Percentiles rank a stretch among this genome's conserved stretches.
Evolutionary conservation across 73 alveolate species (phyloP).

Genomic region (Paramecium pentaurelia): DNA sequence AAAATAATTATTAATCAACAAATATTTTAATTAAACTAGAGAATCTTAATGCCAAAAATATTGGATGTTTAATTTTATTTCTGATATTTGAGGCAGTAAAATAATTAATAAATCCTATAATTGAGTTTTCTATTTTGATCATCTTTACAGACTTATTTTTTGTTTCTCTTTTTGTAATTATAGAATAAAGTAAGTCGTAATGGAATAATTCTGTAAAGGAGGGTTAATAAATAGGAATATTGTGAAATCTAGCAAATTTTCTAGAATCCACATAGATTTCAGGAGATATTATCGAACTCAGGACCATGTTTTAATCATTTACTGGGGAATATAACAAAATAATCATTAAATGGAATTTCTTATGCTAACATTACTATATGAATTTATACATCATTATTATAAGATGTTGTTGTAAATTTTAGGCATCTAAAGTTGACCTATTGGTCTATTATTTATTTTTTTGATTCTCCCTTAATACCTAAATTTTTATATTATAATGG

Average conservation of each 20-base stretch:
- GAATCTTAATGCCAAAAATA: slow-evolving; percentile 66
- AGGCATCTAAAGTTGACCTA: slow-evolving; percentile 62
- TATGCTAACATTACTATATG: slow-evolving; percentile 12
- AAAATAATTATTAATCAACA: not conserved
- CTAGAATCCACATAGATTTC: slow-evolving; percentile 68
- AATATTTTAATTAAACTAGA: slow-evolving; percentile 54
- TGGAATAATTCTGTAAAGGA: slow-evolving; percentile 55
- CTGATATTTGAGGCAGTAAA: slow-evolving; percentile 70
- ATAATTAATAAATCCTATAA: slow-evolving; percentile 60
- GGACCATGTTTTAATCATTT: slow-evolving; percentile 32
- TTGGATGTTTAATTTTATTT: slow-evolving; percentile 68
- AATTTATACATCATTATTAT: slow-evolving; percentile 64
- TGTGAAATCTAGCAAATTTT: slow-evolving; percentile 62
- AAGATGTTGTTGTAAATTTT: slow-evolving; percentile 66
- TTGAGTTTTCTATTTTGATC: slow-evolving; percentile 50
- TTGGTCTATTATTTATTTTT: slow-evolving; percentile 35
- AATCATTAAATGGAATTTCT: slow-evolving; percentile 47
- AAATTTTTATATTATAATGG: not conserved
- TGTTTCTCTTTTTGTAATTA: slow-evolving; percentile 41
- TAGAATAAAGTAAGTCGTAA: slow-evolving; percentile 29
- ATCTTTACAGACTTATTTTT: slow-evolving; percentile 32
- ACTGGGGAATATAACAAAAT: not conserved
- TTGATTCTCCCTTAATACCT: slow-evolving; percentile 65
- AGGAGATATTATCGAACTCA: slow-evolving; percentile 63
- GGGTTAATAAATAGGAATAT: not conserved